These are phyloP conservation scores for Coleophoma cylindrospora DNA, from an alignment of 2,329 filamentous ascomycete genomes.

Conservation along the genomic window DNA sequence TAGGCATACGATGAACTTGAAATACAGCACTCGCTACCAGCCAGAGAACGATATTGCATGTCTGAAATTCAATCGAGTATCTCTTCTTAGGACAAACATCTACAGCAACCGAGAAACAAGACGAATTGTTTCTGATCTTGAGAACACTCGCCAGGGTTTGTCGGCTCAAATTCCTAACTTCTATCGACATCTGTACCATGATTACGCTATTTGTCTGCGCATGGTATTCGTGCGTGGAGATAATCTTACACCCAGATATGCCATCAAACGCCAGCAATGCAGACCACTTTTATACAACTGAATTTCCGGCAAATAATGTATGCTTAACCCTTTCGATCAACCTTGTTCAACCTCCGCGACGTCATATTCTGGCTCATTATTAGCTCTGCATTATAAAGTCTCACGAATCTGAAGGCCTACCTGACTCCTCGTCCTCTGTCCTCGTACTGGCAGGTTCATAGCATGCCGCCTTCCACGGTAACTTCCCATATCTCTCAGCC, in stretches of 20 bases:
- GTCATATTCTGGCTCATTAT: constrained; percentile 43
- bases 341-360: constrained; percentile 55
- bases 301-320: not conserved
- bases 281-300: constrained; percentile 1
- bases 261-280: constrained; percentile 1
- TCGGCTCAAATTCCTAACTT: not conserved
- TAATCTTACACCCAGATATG: not conserved
- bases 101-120: not conserved
- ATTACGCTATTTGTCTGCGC: not conserved
- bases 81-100: too few relatives aligned
- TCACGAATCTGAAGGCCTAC: constrained; percentile 27
- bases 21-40: too few relatives aligned
- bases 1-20: too few relatives aligned
- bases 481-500: constrained; percentile 84
- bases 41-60: too few relatives aligned
- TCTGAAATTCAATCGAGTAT: too few relatives aligned
- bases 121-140: not conserved
- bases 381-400: constrained; percentile 6
- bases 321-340: constrained; percentile 40
- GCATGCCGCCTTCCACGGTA: constrained; percentile 89
- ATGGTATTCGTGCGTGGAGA: not conserved
- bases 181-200: not conserved
- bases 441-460: constrained; percentile 85
- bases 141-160: not conserved
- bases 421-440: constrained; percentile 81